Base-by-base conservation (phyloP, 148 eudicot species). In the Nyssa sinensis region DNA sequence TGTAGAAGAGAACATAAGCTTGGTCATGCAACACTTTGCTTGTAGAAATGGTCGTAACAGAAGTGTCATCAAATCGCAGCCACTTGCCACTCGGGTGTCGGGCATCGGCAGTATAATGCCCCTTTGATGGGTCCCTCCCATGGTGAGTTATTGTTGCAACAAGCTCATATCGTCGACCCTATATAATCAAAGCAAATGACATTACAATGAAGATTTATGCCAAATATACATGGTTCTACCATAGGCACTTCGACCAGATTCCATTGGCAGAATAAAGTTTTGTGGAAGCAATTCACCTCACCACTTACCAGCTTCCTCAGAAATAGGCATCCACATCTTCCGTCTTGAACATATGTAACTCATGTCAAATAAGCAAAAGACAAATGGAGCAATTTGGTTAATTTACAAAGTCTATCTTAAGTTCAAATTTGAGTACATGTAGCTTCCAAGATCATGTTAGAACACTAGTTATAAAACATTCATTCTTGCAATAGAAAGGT, bases 141-240 rank as follows among this genome's bases (percentile, higher is more conserved):
- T 93, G 97, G 77, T 93, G 95, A 77, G 93, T 90, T 58, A 93
- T 81, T 7, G 95, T 85, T 28, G 91, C 93, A 66, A 93, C 96
- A 67, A 93, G 97, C 78, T 90, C 90, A 64, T 93, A 93, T 49
- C 75, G 88, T 70, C 90, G 80, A 69, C 91, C 79, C 97, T 93
- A 86, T 34, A 73, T 6, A 55, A 69, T 33, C 17, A 70, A 70
- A 25, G 17, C 14, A 17, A 41, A 37, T 41, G 31, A 27, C 32
- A 5, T 57, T 70, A 58, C 31, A 33, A 33, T 49, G 14, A 1
- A 49, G 3, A 1, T 49, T 17, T 49, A 1, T 2, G 44, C 19
- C 17, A 49, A 37, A 49, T 13, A 13, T 49, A 3, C 44, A 37
- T 3, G 44, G 9, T 9, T 37, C 44, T 37, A 49, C 57, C 57